These are phyloP conservation scores for Carpinus viminea DNA, from an alignment of 306 rosid genomes.

Conservation along the genomic window DNA sequence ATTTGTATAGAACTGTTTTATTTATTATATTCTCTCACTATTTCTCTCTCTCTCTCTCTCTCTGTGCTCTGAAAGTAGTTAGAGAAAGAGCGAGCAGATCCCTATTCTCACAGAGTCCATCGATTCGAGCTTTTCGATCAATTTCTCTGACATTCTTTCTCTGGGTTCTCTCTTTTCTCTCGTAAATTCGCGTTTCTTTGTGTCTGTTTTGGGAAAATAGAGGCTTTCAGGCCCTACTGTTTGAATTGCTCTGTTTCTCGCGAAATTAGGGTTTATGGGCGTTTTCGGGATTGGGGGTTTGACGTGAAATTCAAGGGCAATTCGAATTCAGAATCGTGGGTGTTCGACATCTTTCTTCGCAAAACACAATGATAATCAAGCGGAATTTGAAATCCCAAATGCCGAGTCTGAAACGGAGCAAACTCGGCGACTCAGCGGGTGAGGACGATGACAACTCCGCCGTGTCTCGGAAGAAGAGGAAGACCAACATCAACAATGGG, in stretches of 20 bases:
- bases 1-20: neutral
- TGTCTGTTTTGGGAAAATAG: conserved; percentile 1
- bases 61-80: conserved; percentile 41
- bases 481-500: conserved; percentile 44
- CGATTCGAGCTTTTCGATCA: conserved; percentile 42
- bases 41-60: conserved; percentile 20
- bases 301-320: conserved; percentile 34
- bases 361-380: conserved; percentile 77
- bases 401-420: conserved; percentile 95
- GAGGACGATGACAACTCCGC: conserved; percentile 67
- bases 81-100: conserved; percentile 61
- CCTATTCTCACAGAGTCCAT: conserved; percentile 50
- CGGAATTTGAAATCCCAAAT: conserved; percentile 90
- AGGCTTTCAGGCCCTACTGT: conserved; percentile 8
- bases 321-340: conserved; percentile 22
- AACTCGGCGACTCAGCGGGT: conserved; percentile 59
- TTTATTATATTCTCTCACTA: neutral
- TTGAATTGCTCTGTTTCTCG: conserved; percentile 71
- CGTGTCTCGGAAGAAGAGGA: conserved; percentile 70
- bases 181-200: conserved; percentile 15
- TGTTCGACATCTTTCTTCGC: conserved; percentile 31
- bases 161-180: conserved; percentile 26
- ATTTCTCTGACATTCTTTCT: conserved; percentile 34
- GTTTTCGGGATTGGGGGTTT: conserved; percentile 11
- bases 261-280: conserved; percentile 71